Evolutionary conservation across 306 rosid genomes (phyloP), one percentile per base, ranked within the genome.

Genomic region (Medicago truncatula): DNA sequence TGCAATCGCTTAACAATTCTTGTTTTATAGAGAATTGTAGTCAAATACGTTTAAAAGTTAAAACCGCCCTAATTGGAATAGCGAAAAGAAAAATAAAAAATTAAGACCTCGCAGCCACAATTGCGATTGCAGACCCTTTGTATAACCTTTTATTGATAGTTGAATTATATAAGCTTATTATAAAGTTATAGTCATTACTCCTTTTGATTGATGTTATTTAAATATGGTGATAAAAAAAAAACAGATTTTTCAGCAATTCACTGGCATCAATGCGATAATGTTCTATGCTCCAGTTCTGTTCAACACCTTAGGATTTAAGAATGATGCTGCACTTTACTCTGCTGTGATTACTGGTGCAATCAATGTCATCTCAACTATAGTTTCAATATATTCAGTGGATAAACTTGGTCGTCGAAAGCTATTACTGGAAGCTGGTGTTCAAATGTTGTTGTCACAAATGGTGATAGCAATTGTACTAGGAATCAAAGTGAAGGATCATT

Each of bases 221-320:
- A 28, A 7, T 61, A 89, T 90, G 90, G 90, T 88, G 67, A 20
- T 9, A 2, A 20, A 64, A 2, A 20, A 64, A 41, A 68, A 72
- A 34, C 89, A 92, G 93, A 52, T 92, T 31, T 92, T 92, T 79
- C 97, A 92, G 70, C 96, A 90, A 78, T 73, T 79, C 49, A 92
- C 97, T 0, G 97, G 97, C 10, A 93, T 93, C 88, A 93, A 93
- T n/a, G 98, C 97, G 0, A 93, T 93, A 28, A 91, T 91, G 97
- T 91, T 93, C 75, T 93, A 91, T 23, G 94, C 96, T 0, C 98
- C 98, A 0, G 97, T 93, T 9, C 58, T 93, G 2, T 93, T 93
- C 76, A 41, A 21, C 81, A 89, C 98, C 1, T 1, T 93, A 6
- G 97, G 98, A 15, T 93, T 91, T 66, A 85, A 83, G 15, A 63